phyloP scores from a whole-genome alignment of 371 early-diverging fungal genomes.

The Parasitella parasitica region DNA sequence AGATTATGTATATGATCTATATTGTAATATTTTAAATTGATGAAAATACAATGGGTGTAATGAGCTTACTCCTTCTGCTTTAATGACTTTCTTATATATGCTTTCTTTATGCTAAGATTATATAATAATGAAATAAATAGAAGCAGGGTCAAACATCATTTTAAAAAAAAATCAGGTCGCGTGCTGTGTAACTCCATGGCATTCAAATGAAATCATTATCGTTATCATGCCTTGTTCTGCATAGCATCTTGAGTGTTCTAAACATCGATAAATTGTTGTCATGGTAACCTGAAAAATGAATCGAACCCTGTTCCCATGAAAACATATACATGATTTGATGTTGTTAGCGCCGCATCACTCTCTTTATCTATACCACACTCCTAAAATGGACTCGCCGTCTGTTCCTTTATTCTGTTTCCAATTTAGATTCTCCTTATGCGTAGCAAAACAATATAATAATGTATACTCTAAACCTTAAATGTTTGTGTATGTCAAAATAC shows the following conservation, averaged over 20 bases:
- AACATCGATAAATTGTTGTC: no score
- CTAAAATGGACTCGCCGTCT: conserved; percentile 5
- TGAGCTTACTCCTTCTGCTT: neutral
- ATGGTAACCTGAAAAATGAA: neutral
- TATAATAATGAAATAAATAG: neutral
- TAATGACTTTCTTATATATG: neutral
- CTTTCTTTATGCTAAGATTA: neutral
- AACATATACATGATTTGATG: conserved; percentile 1
- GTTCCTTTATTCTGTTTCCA: conserved; percentile 5
- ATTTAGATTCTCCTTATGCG: conserved; percentile 16
- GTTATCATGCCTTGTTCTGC: neutral
- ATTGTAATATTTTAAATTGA: no score
- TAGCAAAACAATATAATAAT: neutral
- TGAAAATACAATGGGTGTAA: neutral
- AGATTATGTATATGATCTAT: no score
- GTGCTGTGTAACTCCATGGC: conserved; percentile 15
- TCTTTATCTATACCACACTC: neutral
- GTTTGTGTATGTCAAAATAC: conserved; percentile 9
- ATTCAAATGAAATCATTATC: conserved; percentile 10
- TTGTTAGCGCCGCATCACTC: neutral
- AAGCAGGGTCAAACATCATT: neutral
- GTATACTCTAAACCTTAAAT: neutral
- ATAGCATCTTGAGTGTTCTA: neutral
- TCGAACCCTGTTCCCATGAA: neutral
- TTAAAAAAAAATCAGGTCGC: conserved; percentile 7